phyloP scores from a whole-genome alignment of 1,284 basidiomycete genomes.

The Porphyrellus sp. region DNA sequence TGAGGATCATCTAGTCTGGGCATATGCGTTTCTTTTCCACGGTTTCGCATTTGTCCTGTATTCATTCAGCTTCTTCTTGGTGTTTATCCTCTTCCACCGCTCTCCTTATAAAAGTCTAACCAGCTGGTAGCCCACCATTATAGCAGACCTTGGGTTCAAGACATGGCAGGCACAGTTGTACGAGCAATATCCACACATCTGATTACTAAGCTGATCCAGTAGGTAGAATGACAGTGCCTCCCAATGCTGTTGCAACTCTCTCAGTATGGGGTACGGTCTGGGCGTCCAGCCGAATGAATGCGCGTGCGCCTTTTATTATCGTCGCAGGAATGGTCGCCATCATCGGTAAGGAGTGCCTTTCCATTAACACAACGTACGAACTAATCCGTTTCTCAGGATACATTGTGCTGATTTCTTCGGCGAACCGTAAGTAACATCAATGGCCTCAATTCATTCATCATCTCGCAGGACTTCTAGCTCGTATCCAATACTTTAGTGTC shows the following conservation, averaged over 20 bases:
- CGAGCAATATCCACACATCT: constrained; percentile 15
- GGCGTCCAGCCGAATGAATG: constrained; percentile 45
- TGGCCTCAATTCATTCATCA: neutral
- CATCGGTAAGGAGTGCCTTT: constrained; percentile 40
- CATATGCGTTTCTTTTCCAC: constrained; percentile 64
- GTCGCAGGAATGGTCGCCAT: constrained; percentile 50
- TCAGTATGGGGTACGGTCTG: constrained; percentile 52
- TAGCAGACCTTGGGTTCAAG: constrained; percentile 53
- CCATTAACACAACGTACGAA: neutral
- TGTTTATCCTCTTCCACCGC: constrained; percentile 23
- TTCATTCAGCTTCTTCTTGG: constrained; percentile 54
- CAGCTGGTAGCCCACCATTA: constrained; percentile 52
- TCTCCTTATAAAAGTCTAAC: neutral
- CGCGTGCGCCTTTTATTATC: constrained; percentile 59
- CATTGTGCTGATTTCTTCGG: constrained; percentile 55
- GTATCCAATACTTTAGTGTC: constrained; percentile 59
- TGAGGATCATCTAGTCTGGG: constrained; percentile 59
- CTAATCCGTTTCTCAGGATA: constrained; percentile 44
- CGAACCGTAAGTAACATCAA: constrained; percentile 38
- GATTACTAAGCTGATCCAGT: neutral
- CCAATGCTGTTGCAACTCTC: constrained; percentile 50
- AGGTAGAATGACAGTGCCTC: constrained; percentile 54
- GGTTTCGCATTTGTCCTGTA: constrained; percentile 59
- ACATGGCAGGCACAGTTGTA: constrained; percentile 61
- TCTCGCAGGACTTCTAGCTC: constrained; percentile 36